Evolutionary conservation across 805 yeast species (phyloP), one percentile per base, ranked within the genome.

Genomic region (Millerozyma miso): DNA sequence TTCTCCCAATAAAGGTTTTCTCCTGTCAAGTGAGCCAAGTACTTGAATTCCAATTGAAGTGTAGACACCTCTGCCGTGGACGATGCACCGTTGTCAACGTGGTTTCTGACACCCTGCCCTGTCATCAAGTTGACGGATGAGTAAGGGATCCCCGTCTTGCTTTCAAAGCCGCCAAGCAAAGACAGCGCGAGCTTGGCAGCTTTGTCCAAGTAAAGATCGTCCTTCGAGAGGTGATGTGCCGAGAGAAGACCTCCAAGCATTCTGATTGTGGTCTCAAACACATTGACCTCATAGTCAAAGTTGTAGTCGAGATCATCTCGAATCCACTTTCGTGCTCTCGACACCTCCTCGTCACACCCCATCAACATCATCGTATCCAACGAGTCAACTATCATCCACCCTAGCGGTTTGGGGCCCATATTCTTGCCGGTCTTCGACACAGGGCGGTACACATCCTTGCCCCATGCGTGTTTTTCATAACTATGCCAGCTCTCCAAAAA

Each of bases 211-310:
- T 81, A 88, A 42, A 85, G 45, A 37, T 81, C 85, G 52, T 85
- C 90, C 12, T 73, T 66, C 1, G 90, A 75, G 20, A 88, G 63
- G 50, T 86, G 82, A 56, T 78, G 79, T 0, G 96, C 95, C 2
- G 96, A 83, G 38, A 90, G 65, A n/a, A 90, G 69, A 0, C 97
- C 97, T 35, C 97, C 97, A 19, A 90, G 67, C 95, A 90, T 88
- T 58, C 97, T 74, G 49, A 88, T 89, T 4, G 97, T 88, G n/a
- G 97, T 88, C 59, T 89, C 97, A 63, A 90, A 90, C 4, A 88
- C 82, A 57, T 84, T 88, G 34, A 88, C 93, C 31, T 76, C 76
- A 47, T 81, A 78, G 58, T 88, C 85, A 51, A 86, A 78, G 52
- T 81, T 79, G 58, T 87, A 89, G 41, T 71, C 73, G 49, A 90